These are phyloP conservation scores for Lobosporangium transversale DNA, from an alignment of 192 early-diverging fungal species.

Conservation along the genomic window DNA sequence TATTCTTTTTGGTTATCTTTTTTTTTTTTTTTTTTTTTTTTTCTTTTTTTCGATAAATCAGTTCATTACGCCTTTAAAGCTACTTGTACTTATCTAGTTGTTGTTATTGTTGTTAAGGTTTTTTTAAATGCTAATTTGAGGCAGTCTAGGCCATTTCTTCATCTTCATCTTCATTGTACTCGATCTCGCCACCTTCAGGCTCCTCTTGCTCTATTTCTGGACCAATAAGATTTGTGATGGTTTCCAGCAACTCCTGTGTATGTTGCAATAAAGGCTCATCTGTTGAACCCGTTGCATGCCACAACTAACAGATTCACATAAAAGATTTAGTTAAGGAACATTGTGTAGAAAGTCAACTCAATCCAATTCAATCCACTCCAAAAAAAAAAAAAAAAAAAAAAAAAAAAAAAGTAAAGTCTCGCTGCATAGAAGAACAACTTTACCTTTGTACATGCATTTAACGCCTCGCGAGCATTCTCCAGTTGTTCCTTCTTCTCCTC, in stretches of 20 bases:
- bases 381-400: constrained; percentile 14
- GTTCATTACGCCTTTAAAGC: too few species aligned
- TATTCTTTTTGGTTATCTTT: not conserved
- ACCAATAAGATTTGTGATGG: constrained; percentile 65
- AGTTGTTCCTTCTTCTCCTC: constrained; percentile 64
- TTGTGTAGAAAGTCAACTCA: not conserved
- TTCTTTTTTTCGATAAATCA: constrained; percentile 12
- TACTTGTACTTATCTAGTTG: too few species aligned
- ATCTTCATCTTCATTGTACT: constrained; percentile 63
- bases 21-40: not conserved
- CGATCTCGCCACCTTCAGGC: constrained; percentile 51
- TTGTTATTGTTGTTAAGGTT: constrained; percentile 10
- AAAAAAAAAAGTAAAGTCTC: constrained; percentile 13
- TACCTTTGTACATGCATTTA: constrained; percentile 74
- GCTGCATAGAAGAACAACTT: constrained; percentile 14
- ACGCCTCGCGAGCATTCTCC: constrained; percentile 84
- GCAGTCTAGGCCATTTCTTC: constrained; percentile 59
- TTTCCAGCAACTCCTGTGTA: constrained; percentile 71
- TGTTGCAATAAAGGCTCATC: constrained; percentile 77
- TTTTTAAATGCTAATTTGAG: not conserved
- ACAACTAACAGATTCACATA: constrained; percentile 58
- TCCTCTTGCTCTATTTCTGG: constrained; percentile 63
- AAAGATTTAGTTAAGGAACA: not conserved
- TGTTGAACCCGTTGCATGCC: constrained; percentile 67
- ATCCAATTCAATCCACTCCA: too few species aligned